Evolutionary conservation across 2,329 filamentous ascomycete genomes (phyloP).

Genomic region (Aureobasidium subglaciale): DNA sequence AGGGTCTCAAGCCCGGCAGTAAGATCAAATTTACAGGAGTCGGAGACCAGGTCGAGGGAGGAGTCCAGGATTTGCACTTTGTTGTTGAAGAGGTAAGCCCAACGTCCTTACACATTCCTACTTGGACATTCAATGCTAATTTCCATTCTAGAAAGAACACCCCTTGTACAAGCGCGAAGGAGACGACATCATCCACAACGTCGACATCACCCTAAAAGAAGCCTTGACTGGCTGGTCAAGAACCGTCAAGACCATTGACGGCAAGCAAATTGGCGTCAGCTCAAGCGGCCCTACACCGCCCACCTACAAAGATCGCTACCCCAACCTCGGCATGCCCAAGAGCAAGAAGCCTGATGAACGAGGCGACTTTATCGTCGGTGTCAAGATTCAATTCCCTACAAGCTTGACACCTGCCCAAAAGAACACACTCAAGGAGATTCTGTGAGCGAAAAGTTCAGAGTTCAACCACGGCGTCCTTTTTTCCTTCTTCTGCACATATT

Average conservation of each 20-base stretch:
- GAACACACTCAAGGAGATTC: slow-evolving; percentile 68
- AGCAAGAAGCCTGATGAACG: slow-evolving; percentile 80
- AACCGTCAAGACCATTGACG: slow-evolving; percentile 89
- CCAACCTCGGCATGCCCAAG: slow-evolving; percentile 85
- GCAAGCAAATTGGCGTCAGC: slow-evolving; percentile 71
- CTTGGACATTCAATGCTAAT: slow-evolving; percentile 40
- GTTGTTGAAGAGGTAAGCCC: slow-evolving; percentile 63
- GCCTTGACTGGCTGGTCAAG: slow-evolving; percentile 88
- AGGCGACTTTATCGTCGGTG: slow-evolving; percentile 81
- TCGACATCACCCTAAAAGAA: slow-evolving; percentile 85
- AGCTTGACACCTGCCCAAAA: slow-evolving; percentile 73
- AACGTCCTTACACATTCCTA: slow-evolving; percentile 32
- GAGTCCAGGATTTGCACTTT: slow-evolving; percentile 91
- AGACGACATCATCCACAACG: slow-evolving; percentile 72
- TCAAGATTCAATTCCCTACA: slow-evolving; percentile 88
- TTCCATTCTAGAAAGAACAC: slow-evolving; percentile 60
- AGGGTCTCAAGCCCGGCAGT: slow-evolving; percentile 88
- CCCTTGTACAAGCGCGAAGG: slow-evolving; percentile 77
- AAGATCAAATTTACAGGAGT: slow-evolving; percentile 98
- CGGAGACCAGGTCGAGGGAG: slow-evolving; percentile 95
- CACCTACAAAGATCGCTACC: slow-evolving; percentile 72
- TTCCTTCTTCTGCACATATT: neutral
- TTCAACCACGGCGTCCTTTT: neutral
- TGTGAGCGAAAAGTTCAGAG: slow-evolving; percentile 36
- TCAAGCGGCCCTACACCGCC: slow-evolving; percentile 81